phyloP scores from a whole-genome alignment of 495 filamentous ascomycete genomes.

The Lasiosphaeria miniovina region DNA sequence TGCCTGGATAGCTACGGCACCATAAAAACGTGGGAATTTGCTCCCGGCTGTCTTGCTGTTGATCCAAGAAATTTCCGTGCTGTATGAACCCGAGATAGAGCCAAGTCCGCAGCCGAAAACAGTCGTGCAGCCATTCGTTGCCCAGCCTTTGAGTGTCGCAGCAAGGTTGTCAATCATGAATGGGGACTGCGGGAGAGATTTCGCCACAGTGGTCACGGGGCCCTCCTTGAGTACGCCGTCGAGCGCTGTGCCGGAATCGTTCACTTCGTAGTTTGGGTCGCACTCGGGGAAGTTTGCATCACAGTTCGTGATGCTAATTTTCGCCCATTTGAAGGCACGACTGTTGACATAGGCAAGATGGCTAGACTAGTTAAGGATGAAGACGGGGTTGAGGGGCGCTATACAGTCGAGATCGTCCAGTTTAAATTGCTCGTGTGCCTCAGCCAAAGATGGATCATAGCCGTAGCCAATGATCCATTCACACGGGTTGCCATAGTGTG shows the following conservation, averaged over 20 bases:
- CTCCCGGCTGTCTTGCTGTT: background rate
- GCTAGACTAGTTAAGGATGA: constrained; percentile 12
- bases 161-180: background rate
- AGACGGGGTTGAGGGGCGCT: constrained; percentile 5
- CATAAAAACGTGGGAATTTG: background rate
- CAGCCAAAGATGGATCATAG: background rate
- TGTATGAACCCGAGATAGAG: background rate
- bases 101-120: constrained; percentile 16
- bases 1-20: background rate
- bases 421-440: background rate
- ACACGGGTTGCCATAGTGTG: background rate
- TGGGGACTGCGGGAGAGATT: background rate
- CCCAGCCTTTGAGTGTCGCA: constrained; percentile 5
- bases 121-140: constrained; percentile 12
- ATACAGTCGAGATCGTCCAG: constrained; percentile 1
- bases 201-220: background rate
- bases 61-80: background rate
- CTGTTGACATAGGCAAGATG: constrained; percentile 12
- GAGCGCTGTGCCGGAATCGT: background rate
- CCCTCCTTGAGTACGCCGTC: background rate
- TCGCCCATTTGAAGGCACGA: constrained; percentile 3
- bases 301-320: background rate
- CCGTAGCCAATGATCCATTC: background rate
- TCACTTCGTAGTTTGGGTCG: background rate
- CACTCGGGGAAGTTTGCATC: background rate